Base-by-base conservation (phyloP, 1,139 yeast species). In the Geotrichum histeridarum region DNA sequence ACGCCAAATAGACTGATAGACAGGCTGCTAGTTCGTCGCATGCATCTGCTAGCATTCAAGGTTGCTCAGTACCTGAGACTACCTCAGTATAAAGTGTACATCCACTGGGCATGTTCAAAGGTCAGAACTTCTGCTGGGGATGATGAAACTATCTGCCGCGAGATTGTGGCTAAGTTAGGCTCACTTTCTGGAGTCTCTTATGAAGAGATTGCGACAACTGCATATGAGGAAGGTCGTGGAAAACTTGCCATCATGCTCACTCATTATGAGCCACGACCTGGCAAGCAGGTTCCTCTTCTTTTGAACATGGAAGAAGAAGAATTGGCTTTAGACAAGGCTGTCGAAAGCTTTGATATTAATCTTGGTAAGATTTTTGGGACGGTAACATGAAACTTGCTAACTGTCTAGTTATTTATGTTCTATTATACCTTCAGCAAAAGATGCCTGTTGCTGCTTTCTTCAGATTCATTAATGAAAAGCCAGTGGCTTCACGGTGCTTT, bases 51-150 rank as follows among this genome's bases (percentile, higher is more conserved):
- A 42, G 82, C 93, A 0, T 70, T 88, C 46, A 79, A 82, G 58
- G 73, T 90, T 1, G 77, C 85, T 8, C 77, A 78, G 12, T 72
- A 79, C 43, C 69, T 86, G 53, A 69, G 74, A 8, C 64, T 82
- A 14, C 81, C 86, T 6, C 73, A 74, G 42, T 84, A 81, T 56
- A 65, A 72, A 27, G 78, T 91, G 0, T 86, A 83, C 63, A 76
- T 82, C 1, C 80, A 85, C 61, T 93, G 98, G 98, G 93, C 96
- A 15, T 81, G 86, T 57, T 73, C 78, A 41, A 86, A 88, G 63
- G 81, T 89, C 30, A 79, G 78, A 54, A 70, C 74, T 43, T 81
- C 84, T 15, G 80, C 79, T 43, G 64, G 77, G 58, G 74, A 77
- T 1, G 97, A 93, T 64, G 72, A 74, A 4, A 80, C 80, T 39